Conservation (phyloP, 2,329 filamentous ascomycete genomes). For the Colletotrichum sp. region DNA sequence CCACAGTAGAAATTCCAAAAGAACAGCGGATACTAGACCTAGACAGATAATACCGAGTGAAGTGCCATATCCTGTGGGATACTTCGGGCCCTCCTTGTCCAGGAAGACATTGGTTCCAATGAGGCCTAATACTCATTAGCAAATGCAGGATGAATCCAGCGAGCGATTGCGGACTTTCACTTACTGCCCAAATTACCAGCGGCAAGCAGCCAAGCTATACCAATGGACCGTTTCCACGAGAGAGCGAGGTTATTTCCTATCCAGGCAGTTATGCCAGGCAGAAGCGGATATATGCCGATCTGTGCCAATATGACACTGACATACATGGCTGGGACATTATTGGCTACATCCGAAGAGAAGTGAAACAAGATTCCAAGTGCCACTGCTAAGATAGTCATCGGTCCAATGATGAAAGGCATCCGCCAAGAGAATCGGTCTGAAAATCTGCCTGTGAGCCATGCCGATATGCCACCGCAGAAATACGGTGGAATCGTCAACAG, state of each 20-base stretch:
- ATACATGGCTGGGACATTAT: slow-evolving; percentile 35
- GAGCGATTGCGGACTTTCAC: not conserved
- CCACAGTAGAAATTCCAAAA: slow-evolving; percentile 25
- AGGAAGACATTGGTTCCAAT: slow-evolving; percentile 45
- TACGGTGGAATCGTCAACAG: slow-evolving; percentile 40
- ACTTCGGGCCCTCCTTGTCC: slow-evolving; percentile 35
- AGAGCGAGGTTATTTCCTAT: slow-evolving; percentile 28
- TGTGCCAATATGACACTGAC: not conserved
- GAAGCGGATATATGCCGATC: slow-evolving; percentile 34
- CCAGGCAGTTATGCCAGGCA: slow-evolving; percentile 30
- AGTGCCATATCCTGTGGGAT: slow-evolving; percentile 40
- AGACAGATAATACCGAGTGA: not conserved
- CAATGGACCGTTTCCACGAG: slow-evolving; percentile 26
- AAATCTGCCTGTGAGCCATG: slow-evolving; percentile 30
- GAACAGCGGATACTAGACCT: slow-evolving; percentile 9
- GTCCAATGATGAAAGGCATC: slow-evolving; percentile 41
- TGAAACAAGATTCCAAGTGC: slow-evolving; percentile 37
- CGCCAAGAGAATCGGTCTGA: slow-evolving; percentile 40
- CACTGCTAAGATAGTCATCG: slow-evolving; percentile 32
- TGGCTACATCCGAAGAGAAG: slow-evolving; percentile 35
- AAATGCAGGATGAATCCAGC: not conserved
- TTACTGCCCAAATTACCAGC: slow-evolving; percentile 17
- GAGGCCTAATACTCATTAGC: slow-evolving; percentile 30
- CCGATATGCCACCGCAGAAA: slow-evolving; percentile 31
- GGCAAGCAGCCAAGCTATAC: slow-evolving; percentile 26